A percentile compares a stretch with the other conserved stretches of the same genome.
These are phyloP conservation scores for Mycena metata DNA, from an alignment of 768 basidiomycete genomes.

Conservation along the genomic window DNA sequence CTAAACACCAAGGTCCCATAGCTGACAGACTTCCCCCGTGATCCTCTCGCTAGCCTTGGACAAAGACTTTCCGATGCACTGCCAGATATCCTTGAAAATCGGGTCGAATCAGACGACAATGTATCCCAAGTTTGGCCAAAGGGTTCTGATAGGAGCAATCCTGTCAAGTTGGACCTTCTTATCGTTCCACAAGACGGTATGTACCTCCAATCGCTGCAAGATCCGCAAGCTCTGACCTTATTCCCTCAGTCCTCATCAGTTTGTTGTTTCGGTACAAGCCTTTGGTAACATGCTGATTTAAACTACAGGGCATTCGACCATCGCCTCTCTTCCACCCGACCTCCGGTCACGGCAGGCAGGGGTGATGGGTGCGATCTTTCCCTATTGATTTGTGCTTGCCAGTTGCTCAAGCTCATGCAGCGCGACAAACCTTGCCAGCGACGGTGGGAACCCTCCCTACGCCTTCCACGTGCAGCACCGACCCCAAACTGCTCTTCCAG, in stretches of 20 bases:
- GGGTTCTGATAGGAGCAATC: background rate
- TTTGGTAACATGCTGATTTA: conserved; percentile 17
- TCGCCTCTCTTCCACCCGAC: conserved; percentile 14
- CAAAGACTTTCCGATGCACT: conserved; percentile 11
- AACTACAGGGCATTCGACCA: conserved; percentile 12
- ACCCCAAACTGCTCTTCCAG: conserved; percentile 13
- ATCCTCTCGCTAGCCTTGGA: conserved; percentile 1
- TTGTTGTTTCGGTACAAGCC: conserved; percentile 22
- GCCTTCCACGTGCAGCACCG: conserved; percentile 2
- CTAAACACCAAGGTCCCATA: conserved; percentile 24
- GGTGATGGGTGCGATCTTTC: conserved; percentile 16
- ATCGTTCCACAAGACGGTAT: conserved; percentile 5
- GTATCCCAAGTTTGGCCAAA: background rate
- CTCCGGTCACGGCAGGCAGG: conserved; percentile 5
- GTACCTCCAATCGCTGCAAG: conserved; percentile 13
- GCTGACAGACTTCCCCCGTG: conserved; percentile 4
- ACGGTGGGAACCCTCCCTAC: conserved; percentile 11
- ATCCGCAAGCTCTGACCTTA: conserved; percentile 17
- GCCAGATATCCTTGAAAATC: background rate
- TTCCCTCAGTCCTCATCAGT: conserved; percentile 8
- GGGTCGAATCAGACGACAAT: background rate
- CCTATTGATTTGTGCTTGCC: conserved; percentile 21
- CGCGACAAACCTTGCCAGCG: background rate
- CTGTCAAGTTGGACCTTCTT: background rate
- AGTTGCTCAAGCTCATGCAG: conserved; percentile 23